Conservation (phyloP, 371 early-diverging fungal species). For the Apophysomyces sp. region DNA sequence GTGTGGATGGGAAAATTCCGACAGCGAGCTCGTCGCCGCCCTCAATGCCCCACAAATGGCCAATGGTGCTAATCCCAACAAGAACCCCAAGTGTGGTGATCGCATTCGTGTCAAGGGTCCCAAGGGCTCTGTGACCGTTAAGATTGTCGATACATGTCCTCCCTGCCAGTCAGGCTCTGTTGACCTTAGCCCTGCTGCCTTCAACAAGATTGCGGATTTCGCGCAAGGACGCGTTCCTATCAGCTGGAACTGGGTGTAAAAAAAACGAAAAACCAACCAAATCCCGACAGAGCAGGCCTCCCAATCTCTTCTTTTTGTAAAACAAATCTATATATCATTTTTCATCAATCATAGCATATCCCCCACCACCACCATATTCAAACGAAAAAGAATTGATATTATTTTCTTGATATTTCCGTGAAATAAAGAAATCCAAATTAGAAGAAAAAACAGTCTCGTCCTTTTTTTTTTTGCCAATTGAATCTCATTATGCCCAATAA, state of each 20-base stretch:
- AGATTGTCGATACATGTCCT: slow-evolving; percentile 61
- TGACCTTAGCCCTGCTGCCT: slow-evolving; percentile 61
- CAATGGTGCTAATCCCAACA: slow-evolving; percentile 34
- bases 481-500: too few relatives aligned
- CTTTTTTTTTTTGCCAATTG: too few relatives aligned
- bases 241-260: slow-evolving; percentile 32
- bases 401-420: too few relatives aligned
- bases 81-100: slow-evolving; percentile 54
- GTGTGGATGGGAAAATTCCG: slow-evolving; percentile 16
- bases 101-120: slow-evolving; percentile 44
- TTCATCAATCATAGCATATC: background rate
- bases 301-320: background rate
- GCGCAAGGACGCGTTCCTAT: slow-evolving; percentile 49
- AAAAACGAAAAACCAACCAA: background rate
- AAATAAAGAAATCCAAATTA: too few relatives aligned
- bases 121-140: slow-evolving; percentile 48
- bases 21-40: slow-evolving; percentile 10
- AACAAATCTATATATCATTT: background rate
- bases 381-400: too few relatives aligned
- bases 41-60: slow-evolving; percentile 24
- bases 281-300: background rate
- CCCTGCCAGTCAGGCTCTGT: slow-evolving; percentile 55
- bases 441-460: too few relatives aligned
- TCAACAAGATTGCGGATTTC: slow-evolving; percentile 49
- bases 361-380: too few relatives aligned